These are phyloP conservation scores for Hypoxylon sp. DNA, from an alignment of 2,329 filamentous ascomycete genomes.

Conservation along the genomic window DNA sequence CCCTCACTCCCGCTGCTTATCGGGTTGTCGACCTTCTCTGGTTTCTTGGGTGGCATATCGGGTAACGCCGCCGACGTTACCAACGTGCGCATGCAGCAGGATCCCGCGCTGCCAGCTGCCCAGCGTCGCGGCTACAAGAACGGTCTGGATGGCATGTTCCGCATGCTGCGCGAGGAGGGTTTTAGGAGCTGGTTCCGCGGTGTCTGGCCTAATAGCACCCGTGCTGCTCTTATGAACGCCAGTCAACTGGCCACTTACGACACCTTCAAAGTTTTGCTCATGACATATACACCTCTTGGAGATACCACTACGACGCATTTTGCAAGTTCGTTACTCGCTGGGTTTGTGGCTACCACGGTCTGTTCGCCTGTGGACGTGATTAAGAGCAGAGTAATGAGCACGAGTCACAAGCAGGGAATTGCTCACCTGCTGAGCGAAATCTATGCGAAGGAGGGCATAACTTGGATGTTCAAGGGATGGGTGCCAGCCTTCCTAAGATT, in stretches of 20 bases:
- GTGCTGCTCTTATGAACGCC: conserved; percentile 88
- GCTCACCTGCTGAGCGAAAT: conserved; percentile 70
- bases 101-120: conserved; percentile 74
- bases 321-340: conserved; percentile 77
- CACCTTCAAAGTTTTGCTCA: conserved; percentile 75
- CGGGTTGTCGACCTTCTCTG: conserved; percentile 82
- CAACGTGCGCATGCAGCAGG: conserved; percentile 99
- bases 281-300: conserved; percentile 70
- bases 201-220: conserved; percentile 81
- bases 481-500: conserved; percentile 76
- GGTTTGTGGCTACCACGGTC: conserved; percentile 83
- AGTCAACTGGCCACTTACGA: conserved; percentile 87
- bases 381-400: conserved; percentile 88
- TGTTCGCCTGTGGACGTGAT: conserved; percentile 89
- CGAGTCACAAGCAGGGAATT: conserved; percentile 62
- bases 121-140: conserved; percentile 89
- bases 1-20: conserved; percentile 81
- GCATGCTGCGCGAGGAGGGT: conserved; percentile 90
- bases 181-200: conserved; percentile 79
- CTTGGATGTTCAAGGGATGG: conserved; percentile 92
- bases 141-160: conserved; percentile 83
- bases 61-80: conserved; percentile 96
- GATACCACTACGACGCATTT: conserved; percentile 83
- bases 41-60: conserved; percentile 86
- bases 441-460: conserved; percentile 73